Evolutionary conservation across 305 asterid genomes (phyloP), one percentile per base, ranked within the genome.

Genomic region (Rubia peregrina): DNA sequence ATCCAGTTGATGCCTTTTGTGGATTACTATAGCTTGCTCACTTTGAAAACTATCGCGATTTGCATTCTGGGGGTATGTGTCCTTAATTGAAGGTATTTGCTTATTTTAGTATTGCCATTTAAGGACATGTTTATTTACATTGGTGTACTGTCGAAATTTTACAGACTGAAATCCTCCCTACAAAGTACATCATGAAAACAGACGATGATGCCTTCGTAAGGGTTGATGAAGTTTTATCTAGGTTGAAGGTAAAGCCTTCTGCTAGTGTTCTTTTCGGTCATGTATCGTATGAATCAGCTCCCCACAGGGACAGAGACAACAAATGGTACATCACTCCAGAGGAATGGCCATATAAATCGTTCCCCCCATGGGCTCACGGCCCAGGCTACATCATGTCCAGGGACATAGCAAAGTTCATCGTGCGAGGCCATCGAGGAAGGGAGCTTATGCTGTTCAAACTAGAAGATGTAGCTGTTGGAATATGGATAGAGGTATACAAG

Each of bases 331-430:
- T 93, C 80, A 89, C 95, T 68, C 82, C 87, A 11, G 86, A 92
- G 96, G 97, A 93, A 81, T 93, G 96, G 97, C 87, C 92, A 7
- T 90, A 88, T 78, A 70, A 95, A 7, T 62, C 89, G 6, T 93
- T 82, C 74, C 98, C 98, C 74, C 96, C 97, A 2, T 90, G 98
- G 97, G 94, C 98, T 0, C 98, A 93, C 43, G 98, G 97, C 68
- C 98, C 98, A 19, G 98, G 98, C 22, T 93, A 93, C 76, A 78
- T 93, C 68, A 77, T 90, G 49, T 90, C 98, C n/a, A 83, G 84
- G 26, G 94, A 87, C 83, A 72, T 93, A 49, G 98, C 96, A 24
- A 83, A 81, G 76, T 90, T 85, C 73, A 89, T 93, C 16, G 97
- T 90, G 67, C 77, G 78, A 78, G 94, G 92, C 38, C 98, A 93